Percentiles rank a stretch among this genome's conserved stretches.
Conservation (phyloP, 768 basidiomycete species). For the Tulasnella sp. region DNA sequence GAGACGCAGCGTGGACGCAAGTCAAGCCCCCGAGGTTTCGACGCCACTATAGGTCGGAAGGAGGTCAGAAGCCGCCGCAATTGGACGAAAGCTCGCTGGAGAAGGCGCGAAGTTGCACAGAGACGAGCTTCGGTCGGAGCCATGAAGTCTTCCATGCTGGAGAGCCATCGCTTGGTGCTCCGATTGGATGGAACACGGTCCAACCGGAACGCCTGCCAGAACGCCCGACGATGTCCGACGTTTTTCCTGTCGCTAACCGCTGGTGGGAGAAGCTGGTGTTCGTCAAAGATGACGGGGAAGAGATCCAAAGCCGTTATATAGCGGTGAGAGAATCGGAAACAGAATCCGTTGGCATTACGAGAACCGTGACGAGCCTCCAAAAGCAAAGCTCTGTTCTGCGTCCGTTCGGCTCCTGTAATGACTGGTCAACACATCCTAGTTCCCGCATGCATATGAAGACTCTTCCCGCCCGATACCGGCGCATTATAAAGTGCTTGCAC, state of each 20-base stretch:
- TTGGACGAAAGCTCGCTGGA: background rate
- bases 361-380: too few relatives aligned
- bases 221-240: background rate
- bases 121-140: background rate
- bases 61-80: background rate
- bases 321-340: background rate
- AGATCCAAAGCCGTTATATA: background rate
- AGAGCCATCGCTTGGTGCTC: background rate
- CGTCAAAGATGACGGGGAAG: background rate
- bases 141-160: background rate
- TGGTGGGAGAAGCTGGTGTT: background rate
- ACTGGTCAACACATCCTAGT: too few relatives aligned
- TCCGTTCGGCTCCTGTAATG: too few relatives aligned
- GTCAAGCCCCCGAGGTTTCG: background rate
- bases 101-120: background rate
- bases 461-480: too few relatives aligned
- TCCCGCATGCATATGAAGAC: too few relatives aligned
- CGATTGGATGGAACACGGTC: background rate
- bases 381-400: too few relatives aligned
- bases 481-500: too few relatives aligned
- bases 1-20: background rate
- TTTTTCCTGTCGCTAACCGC: background rate
- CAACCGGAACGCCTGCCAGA: background rate
- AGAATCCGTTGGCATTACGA: too few relatives aligned
- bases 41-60: background rate